Evolutionary conservation across 306 rosid species (phyloP), one percentile per base, ranked within the genome.

Genomic region (Castanea crenata): DNA sequence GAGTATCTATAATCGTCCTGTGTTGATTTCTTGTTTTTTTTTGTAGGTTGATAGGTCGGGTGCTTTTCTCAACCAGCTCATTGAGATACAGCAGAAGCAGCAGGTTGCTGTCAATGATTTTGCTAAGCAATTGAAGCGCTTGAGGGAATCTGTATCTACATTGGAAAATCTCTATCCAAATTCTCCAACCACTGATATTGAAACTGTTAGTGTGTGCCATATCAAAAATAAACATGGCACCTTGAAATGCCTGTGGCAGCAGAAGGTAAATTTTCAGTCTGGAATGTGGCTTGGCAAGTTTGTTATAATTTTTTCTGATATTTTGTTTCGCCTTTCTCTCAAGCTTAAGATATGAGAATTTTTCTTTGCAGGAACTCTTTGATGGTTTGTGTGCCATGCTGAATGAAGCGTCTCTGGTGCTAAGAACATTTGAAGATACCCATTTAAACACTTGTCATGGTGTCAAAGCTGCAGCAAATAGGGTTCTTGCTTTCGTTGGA

Each of bases 171-270:
- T 89, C 84, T 86, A 78, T 85, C 78, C 89, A 6, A 38, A 76
- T 35, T 87, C 85, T 83, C 56, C 84, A 58, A 74, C 76, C 52
- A 69, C 83, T 63, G 82, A 87, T 80, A 67, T 52, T 61, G 62
- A 56, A 74, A 80, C 41, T 31, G 70, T 68, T 68, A 56, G 76
- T 77, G 83, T 58, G 78, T 79, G 79, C 62, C 82, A 89, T 63
- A 71, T 88, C 58, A 61, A 88, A 57, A 85, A 86, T 74, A 95
- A 85, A 79, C 80, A 81, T 67, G 74, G 86, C 78, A 85, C 84
- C 68, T 84, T 82, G 69, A 85, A 81, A 72, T 95, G 91, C 91
- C 77, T 92, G 94, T 95, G 97, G 99, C 95, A 91, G 79, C 99
- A 95, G 59, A 95, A 95, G 87, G 97, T 85, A 81, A 74, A 71